Conservation (phyloP, 2,329 filamentous ascomycete genomes). For the Eutypa lata region DNA sequence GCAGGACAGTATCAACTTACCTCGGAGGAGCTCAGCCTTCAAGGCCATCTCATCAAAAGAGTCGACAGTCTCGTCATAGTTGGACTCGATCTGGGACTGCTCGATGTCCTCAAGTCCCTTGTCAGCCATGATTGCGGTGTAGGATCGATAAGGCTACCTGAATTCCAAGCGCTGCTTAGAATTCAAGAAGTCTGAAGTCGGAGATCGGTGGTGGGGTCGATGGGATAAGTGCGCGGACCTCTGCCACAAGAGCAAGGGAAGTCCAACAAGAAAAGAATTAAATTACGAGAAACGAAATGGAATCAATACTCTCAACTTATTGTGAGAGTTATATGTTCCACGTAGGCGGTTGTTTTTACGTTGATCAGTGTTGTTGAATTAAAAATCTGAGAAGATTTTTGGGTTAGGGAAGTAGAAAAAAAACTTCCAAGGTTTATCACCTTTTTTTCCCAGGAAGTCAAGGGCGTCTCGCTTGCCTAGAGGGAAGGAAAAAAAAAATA, state of each 20-base stretch:
- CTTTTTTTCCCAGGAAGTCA: neutral
- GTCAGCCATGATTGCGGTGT: constrained; percentile 94
- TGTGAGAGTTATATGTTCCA: constrained; percentile 23
- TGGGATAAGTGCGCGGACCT: constrained; percentile 19
- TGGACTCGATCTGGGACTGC: constrained; percentile 94
- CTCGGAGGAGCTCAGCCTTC: constrained; percentile 95
- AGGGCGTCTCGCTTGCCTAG: neutral
- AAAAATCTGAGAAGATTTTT: constrained; percentile 4
- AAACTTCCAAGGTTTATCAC: constrained; percentile 28
- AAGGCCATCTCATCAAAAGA: constrained; percentile 98
- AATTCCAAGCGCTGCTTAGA: constrained; percentile 78
- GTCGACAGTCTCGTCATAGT: constrained; percentile 99
- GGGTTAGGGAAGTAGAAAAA: constrained; percentile 18
- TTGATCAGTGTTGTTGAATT: constrained; percentile 16
- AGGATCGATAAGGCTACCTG: constrained; percentile 52
- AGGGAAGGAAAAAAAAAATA: neutral
- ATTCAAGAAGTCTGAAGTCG: constrained; percentile 52
- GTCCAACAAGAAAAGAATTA: constrained; percentile 21
- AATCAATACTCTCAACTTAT: constrained; percentile 22
- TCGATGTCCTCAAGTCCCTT: constrained; percentile 89
- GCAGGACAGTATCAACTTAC: constrained; percentile 39
- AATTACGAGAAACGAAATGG: constrained; percentile 19
- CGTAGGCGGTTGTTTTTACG: constrained; percentile 7
- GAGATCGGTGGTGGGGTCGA: constrained; percentile 36
- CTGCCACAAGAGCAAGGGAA: constrained; percentile 22